phyloP scores from a whole-genome alignment of 225 moss, liverwort and hornwort genomes.

The Sphagnum tenellum region DNA sequence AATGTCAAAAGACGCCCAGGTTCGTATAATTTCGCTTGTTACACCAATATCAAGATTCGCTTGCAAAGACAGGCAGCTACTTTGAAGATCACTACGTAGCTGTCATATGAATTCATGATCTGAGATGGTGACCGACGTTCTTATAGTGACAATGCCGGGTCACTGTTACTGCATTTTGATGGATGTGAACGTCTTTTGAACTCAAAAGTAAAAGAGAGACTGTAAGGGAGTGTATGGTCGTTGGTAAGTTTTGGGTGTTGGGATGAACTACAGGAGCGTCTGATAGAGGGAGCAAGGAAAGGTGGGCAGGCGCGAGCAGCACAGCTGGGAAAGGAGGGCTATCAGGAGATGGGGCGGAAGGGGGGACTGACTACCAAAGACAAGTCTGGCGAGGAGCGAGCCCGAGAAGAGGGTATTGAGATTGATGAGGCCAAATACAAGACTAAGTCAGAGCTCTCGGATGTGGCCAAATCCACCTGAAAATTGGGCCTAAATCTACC shows the following conservation, averaged over 20 bases:
- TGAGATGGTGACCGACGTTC: too few species aligned
- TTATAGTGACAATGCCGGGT: too few species aligned
- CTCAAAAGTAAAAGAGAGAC: too few species aligned
- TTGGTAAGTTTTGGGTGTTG: too few species aligned
- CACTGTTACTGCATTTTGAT: too few species aligned
- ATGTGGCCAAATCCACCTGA: slow-evolving; percentile 11
- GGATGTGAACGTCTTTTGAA: too few species aligned
- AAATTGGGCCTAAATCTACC: too few species aligned
- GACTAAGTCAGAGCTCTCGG: slow-evolving; percentile 16
- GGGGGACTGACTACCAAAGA: slow-evolving; percentile 24
- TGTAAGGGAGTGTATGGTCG: too few species aligned
- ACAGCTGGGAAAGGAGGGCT: slow-evolving; percentile 32
- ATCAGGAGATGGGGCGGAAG: slow-evolving; percentile 40
- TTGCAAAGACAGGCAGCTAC: too few species aligned
- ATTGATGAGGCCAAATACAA: slow-evolving; percentile 29
- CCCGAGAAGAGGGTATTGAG: slow-evolving; percentile 21
- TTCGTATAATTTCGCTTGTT: not conserved
- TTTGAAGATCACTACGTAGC: too few species aligned
- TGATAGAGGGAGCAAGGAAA: slow-evolving; percentile 26
- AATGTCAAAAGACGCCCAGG: slow-evolving; percentile 31
- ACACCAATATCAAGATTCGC: too few species aligned
- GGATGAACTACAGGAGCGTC: slow-evolving; percentile 12
- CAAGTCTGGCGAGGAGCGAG: slow-evolving; percentile 26
- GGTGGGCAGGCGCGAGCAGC: slow-evolving; percentile 27
- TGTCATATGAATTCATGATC: too few species aligned